Conservation (phyloP, 805 yeast genomes). For the Saccharomycopsis javanensis region DNA sequence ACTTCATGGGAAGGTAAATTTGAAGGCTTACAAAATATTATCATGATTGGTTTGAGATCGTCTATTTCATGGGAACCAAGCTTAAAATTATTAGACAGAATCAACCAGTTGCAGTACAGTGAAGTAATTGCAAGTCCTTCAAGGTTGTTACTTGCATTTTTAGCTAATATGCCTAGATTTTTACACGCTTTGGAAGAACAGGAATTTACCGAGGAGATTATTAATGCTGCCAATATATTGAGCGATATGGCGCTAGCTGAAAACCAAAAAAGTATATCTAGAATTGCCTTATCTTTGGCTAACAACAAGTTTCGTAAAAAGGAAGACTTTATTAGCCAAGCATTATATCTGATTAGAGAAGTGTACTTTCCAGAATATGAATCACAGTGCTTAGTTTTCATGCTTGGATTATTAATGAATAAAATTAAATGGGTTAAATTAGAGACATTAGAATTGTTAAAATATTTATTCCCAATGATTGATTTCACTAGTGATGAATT, state of each 20-base stretch:
- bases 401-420: constrained; percentile 74
- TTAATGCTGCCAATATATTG: constrained; percentile 45
- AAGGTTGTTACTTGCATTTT: constrained; percentile 59
- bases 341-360: constrained; percentile 57
- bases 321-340: constrained; percentile 77
- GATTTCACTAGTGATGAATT: constrained; percentile 73
- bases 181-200: constrained; percentile 65
- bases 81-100: constrained; percentile 58
- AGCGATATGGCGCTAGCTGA: constrained; percentile 51
- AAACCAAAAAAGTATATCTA: constrained; percentile 48
- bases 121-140: constrained; percentile 66
- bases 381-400: constrained; percentile 62
- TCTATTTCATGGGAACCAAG: constrained; percentile 72
- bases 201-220: constrained; percentile 40
- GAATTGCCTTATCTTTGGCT: constrained; percentile 67
- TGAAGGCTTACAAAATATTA: constrained; percentile 74
- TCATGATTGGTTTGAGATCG: constrained; percentile 78
- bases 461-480: constrained; percentile 64
- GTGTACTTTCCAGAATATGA: constrained; percentile 66
- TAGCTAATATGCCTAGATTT: constrained; percentile 77
- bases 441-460: constrained; percentile 70
- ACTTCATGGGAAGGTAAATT: constrained; percentile 93
- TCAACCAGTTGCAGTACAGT: constrained; percentile 58
- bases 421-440: constrained; percentile 66
- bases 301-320: constrained; percentile 81